Evolutionary conservation across 345 rosid genomes (phyloP), one percentile per base, ranked within the genome.

Genomic region (Euphorbia lathyris): DNA sequence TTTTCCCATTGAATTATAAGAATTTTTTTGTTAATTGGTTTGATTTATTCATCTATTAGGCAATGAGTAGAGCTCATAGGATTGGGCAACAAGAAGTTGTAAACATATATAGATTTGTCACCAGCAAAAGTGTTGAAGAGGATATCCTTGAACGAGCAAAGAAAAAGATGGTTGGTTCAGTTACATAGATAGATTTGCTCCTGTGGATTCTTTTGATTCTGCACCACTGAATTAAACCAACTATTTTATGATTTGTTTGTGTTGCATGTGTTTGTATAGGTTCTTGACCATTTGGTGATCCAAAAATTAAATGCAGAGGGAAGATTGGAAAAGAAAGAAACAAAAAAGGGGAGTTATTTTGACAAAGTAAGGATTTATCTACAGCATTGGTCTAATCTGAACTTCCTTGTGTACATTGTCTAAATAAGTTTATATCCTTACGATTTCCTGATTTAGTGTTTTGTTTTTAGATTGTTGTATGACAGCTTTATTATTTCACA

Each of bases 51-150:
- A 66, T 83, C 58, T 78, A 62, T 74, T 81, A 96, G 99, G 99
- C 99, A 64, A 92, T 96, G 98, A 96, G 99, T 72, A 92, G 98
- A 87, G 99, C 99, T 74, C 99, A 96, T 76, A 87, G 99, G 84
- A 96, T 96, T 78, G 99, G 99, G 74, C 99, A 96, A 75, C 99
- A 88, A 82, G 98, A 92, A 40, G 98, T 96, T 53, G 99, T 96
- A 47, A 96, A 96, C 78, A 92, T 96, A 63, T 96, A 96, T 81
- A 87, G 99, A 80, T 96, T 96, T 88, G 98, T 92, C 74, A 96
- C 96, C 27, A 92, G 97, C 89, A 96, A 89, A 82, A 96, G 99
- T 81, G 97, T 96, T 0, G 99, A 96, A 86, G 99, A 96, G 79
- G 97, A 96, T 73, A 96, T 96, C 74, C 84, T 96, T 76, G 99